Evolutionary conservation across 106 monocot genomes (phyloP).

Genomic region (Acanthochlamys bracteata): DNA sequence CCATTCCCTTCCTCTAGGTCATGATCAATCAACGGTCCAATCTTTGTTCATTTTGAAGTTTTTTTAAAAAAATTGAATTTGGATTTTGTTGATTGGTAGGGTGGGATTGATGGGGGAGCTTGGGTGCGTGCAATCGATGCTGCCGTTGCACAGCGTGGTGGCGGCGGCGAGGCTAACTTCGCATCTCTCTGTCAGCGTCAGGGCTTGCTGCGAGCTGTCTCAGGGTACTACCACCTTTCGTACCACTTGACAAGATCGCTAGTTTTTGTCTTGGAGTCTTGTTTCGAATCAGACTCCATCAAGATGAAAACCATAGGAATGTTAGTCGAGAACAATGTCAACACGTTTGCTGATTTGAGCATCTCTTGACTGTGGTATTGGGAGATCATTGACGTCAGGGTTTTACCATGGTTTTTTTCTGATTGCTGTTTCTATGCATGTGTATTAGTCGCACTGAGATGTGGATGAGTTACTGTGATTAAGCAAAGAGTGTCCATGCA

Average conservation of each 20-base stretch:
- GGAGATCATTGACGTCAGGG: background rate
- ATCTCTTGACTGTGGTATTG: too few relatives aligned
- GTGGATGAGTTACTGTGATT: too few relatives aligned
- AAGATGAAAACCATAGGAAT: background rate
- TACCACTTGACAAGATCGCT: constrained; percentile 94
- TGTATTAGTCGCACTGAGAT: too few relatives aligned
- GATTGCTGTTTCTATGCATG: background rate
- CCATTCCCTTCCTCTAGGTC: constrained; percentile 33
- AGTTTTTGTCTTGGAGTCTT: constrained; percentile 37
- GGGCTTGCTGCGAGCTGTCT: constrained; percentile 87
- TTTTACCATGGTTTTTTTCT: background rate
- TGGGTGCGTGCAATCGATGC: constrained; percentile 41
- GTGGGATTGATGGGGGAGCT: constrained; percentile 40
- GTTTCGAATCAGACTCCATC: background rate
- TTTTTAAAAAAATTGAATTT: background rate
- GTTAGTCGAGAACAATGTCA: background rate
- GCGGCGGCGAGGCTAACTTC: constrained; percentile 47
- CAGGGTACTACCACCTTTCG: constrained; percentile 59
- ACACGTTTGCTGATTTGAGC: background rate
- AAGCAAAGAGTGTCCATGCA: too few relatives aligned
- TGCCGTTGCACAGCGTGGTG: constrained; percentile 53
- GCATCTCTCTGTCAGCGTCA: constrained; percentile 52
- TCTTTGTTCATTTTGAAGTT: background rate
- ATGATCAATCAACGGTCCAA: background rate
- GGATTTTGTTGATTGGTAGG: background rate